Evolutionary conservation across 2,329 filamentous ascomycete species (phyloP).

Genomic region (Pestalotiopsis sp.): DNA sequence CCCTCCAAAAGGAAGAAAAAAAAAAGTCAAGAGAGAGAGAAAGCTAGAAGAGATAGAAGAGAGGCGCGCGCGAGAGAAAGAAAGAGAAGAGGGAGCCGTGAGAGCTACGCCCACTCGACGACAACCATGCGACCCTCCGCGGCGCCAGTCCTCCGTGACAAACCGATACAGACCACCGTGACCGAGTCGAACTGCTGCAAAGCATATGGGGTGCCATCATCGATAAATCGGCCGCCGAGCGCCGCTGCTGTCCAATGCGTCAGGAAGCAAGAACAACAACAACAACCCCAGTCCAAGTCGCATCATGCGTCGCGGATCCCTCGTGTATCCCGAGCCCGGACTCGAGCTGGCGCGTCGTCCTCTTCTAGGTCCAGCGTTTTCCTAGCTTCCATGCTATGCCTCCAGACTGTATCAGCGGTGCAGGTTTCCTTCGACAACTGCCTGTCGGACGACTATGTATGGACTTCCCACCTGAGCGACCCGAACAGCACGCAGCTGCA

Average conservation of each 20-base stretch:
- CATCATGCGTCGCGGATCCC: neutral
- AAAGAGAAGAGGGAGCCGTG: neutral
- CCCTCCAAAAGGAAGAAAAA: neutral
- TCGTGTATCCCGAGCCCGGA: neutral
- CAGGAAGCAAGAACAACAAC: neutral
- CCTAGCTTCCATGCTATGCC: constrained; percentile 39
- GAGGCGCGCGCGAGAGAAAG: neutral
- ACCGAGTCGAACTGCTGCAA: constrained; percentile 8
- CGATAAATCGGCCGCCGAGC: neutral
- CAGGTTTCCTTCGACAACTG: constrained; percentile 85
- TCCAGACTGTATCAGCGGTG: constrained; percentile 59
- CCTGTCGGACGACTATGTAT: constrained; percentile 63
- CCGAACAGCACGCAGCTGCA: constrained; percentile 65
- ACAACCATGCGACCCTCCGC: constrained; percentile 28
- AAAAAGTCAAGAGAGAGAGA: neutral
- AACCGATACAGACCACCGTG: constrained; percentile 13
- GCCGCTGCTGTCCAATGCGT: neutral
- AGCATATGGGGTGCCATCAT: neutral
- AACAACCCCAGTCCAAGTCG: neutral
- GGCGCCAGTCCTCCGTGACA: constrained; percentile 15
- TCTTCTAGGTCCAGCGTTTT: constrained; percentile 25
- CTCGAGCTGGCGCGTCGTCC: constrained; percentile 22
- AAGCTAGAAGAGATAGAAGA: neutral
- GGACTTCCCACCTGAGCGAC: constrained; percentile 36
- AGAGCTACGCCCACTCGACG: neutral